phyloP scores from a whole-genome alignment of 257 asterid species.

The Fraxinus cuspidata region DNA sequence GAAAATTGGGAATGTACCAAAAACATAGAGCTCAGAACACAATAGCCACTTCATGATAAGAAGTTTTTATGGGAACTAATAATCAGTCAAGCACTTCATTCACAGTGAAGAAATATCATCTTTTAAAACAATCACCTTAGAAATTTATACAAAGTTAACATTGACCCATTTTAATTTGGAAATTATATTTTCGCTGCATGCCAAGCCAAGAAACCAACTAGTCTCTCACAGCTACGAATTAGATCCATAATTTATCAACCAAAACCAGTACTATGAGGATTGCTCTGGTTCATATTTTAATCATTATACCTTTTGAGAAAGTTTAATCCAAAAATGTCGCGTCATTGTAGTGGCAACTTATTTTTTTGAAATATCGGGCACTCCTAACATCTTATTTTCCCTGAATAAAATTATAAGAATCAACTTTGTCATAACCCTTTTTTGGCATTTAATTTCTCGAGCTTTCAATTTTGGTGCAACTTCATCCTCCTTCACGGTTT shows the following conservation, averaged over 20 bases:
- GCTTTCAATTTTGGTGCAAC: not conserved
- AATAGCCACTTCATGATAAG: not conserved
- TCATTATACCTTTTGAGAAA: not conserved
- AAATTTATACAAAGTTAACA: not conserved
- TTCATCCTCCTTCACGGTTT: not conserved
- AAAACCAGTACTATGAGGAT: not conserved
- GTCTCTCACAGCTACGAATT: not conserved
- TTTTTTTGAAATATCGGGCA: not conserved
- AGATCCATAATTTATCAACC: not conserved
- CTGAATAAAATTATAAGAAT: not conserved
- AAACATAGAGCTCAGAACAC: constrained; percentile 1
- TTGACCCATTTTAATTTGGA: not conserved
- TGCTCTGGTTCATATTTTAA: not conserved
- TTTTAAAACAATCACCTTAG: not conserved
- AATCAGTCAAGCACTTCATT: constrained; percentile 5
- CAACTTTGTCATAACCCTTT: not conserved
- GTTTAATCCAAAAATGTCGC: too few relatives aligned
- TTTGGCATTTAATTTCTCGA: not conserved
- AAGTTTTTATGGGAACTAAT: not conserved
- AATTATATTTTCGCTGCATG: not conserved
- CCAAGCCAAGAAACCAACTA: not conserved
- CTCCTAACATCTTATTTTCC: not conserved
- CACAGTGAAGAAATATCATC: not conserved
- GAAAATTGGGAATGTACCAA: constrained; percentile 21
- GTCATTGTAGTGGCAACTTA: not conserved